A percentile compares a stretch with the other conserved stretches of the same genome.
phyloP scores from a whole-genome alignment of 2,329 filamentous ascomycete species.

The Thelonectria blattea region DNA sequence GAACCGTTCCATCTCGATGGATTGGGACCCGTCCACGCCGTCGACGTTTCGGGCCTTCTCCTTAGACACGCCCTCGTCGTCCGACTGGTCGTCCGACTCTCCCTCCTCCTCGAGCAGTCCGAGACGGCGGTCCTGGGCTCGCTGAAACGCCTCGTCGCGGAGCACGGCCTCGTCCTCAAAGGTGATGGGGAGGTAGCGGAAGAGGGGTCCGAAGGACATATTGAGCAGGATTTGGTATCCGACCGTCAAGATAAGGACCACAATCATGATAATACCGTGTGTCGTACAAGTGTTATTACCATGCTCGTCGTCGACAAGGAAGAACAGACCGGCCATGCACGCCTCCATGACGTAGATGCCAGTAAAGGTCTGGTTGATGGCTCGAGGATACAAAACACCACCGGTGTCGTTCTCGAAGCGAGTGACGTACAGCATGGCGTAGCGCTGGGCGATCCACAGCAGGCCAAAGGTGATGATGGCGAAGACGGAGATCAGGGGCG shows the following conservation, averaged over 20 bases:
- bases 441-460: conserved; percentile 95
- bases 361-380: conserved; percentile 94
- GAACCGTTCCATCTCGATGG: conserved; percentile 50
- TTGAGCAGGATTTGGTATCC: conserved; percentile 85
- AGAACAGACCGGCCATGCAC: conserved; percentile 87
- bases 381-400: conserved; percentile 87
- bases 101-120: conserved; percentile 63
- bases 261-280: conserved; percentile 86
- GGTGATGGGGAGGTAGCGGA: conserved; percentile 90
- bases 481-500: conserved; percentile 90
- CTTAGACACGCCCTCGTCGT: conserved; percentile 51
- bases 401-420: conserved; percentile 91
- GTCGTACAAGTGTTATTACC: conserved; percentile 66
- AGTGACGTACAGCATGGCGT: conserved; percentile 94
- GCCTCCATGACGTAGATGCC: conserved; percentile 95
- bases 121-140: conserved; percentile 74
- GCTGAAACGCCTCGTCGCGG: conserved; percentile 88
- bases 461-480: conserved; percentile 90
- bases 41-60: conserved; percentile 38
- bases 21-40: conserved; percentile 48
- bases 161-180: conserved; percentile 93
- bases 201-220: conserved; percentile 80
- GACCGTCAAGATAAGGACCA: conserved; percentile 72
- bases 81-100: conserved; percentile 52
- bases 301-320: conserved; percentile 69